Base-by-base conservation (phyloP, 2,329 filamentous ascomycete genomes). In the Aureobasidium melanogenum region DNA sequence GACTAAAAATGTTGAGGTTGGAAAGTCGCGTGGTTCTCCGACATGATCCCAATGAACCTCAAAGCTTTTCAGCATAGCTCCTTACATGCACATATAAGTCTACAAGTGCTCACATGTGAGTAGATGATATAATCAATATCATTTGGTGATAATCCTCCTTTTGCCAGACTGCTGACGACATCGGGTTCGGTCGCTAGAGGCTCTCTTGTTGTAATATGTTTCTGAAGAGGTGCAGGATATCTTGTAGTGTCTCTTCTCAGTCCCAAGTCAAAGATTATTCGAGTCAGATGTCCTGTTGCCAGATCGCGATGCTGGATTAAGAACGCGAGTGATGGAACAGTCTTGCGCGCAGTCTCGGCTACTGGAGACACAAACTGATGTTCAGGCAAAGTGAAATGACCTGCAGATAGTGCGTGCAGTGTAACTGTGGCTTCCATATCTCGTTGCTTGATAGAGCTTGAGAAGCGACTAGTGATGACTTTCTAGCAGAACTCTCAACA, bases 41-140 rank as follows among this genome's bases (percentile, higher is more conserved):
- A 80, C 74, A 63, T 84, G 82, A 65, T 85, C 82, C 75, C 80
- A 84, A 65, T 85, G 82, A 0, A 81, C 74, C 62, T 63, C 43
- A 24, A n/a, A 8, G 1, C 14, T 17, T 6, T n/a, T 46, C 41
- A 19, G 26, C 24, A 26, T 2, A 46, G 43, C 36, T 41, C 24
- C 4, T 26, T 39, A 14, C n/a, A 8, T 22, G 19, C 39, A 24
- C 19, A 43, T 22, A 24, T 24, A 12, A 8, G 38, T 43, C 10
- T 46, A 4, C n/a, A n/a, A 10, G 9, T 9, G 38, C 62, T 9
- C 34, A 64, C 70, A 62, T 85, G 82, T 64, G 77, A 80, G 1
- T 82, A 68, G 8, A 84, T 71, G 5, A 80, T 72, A 6, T 70
- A 68, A 59, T 78, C 68, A 15, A 79, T 69, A 8, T 73, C 70